Evolutionary conservation across 495 filamentous ascomycete species (phyloP).

Genomic region (Penicillium longicatenatum): DNA sequence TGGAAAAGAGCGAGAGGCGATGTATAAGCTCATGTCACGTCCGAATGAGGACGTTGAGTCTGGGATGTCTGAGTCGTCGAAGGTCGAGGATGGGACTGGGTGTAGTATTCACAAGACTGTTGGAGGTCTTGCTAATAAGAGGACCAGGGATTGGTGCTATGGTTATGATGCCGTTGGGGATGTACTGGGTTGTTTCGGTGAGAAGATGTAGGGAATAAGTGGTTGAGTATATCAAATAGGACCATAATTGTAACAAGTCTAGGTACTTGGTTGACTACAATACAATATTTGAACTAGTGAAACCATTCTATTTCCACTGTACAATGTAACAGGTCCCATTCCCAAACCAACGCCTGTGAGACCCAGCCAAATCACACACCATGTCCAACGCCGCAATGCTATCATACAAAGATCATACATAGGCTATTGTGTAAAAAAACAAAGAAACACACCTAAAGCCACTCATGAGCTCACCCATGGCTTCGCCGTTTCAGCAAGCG

Average conservation of each 20-base stretch:
- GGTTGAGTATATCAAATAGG: neutral
- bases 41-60: neutral
- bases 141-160: neutral
- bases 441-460: neutral
- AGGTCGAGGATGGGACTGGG: neutral
- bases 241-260: neutral
- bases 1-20: neutral
- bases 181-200: too few relatives aligned
- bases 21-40: neutral
- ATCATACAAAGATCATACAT: slow-evolving; percentile 28
- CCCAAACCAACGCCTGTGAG: neutral
- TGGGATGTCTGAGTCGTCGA: neutral
- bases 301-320: neutral
- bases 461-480: slow-evolving; percentile 14
- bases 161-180: neutral
- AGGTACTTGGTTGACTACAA: neutral
- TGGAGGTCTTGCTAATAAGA: neutral
- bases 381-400: slow-evolving; percentile 28
- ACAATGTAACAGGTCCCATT: neutral
- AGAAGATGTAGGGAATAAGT: too few relatives aligned
- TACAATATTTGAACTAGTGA: neutral
- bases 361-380: slow-evolving; percentile 3
- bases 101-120: too few relatives aligned
- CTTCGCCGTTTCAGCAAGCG: slow-evolving; percentile 45
- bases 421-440: slow-evolving; percentile 2